phyloP scores from a whole-genome alignment of 202 grass and related monocot species.

The Carex sylvatica region DNA sequence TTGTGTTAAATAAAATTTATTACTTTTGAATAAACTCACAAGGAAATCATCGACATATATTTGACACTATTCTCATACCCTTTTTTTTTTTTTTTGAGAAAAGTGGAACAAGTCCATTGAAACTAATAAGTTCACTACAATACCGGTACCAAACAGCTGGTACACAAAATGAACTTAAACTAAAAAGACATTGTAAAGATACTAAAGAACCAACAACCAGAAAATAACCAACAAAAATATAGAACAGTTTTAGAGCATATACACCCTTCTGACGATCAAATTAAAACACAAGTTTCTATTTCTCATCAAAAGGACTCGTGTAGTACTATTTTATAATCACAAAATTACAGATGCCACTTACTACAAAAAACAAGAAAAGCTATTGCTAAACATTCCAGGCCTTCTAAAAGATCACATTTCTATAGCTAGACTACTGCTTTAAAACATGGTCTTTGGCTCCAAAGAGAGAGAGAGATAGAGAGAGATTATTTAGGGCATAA shows the following conservation, averaged over 20 bases:
- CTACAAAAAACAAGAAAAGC: too few species aligned
- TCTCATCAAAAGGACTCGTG: background rate
- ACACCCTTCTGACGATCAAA: background rate
- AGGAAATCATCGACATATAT: too few species aligned
- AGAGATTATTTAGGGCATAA: conserved; percentile 30
- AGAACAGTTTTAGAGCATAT: too few species aligned
- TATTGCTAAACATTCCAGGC: background rate
- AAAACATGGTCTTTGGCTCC: background rate
- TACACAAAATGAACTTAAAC: too few species aligned
- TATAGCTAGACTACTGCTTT: background rate
- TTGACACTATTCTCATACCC: too few species aligned
- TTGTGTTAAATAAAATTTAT: background rate
- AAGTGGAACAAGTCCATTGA: background rate
- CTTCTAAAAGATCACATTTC: background rate
- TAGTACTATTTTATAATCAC: background rate
- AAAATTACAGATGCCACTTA: background rate
- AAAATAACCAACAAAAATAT: too few species aligned
- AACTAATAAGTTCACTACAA: too few species aligned
- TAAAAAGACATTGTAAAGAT: too few species aligned
- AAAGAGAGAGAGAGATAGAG: background rate
- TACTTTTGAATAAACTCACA: too few species aligned
- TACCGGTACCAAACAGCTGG: too few species aligned
- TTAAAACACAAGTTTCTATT: background rate
- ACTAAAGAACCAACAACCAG: too few species aligned
- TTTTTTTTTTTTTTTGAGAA: too few species aligned